These are phyloP conservation scores for Fusarium udum DNA, from an alignment of 2,329 filamentous ascomycete species.

Conservation along the genomic window DNA sequence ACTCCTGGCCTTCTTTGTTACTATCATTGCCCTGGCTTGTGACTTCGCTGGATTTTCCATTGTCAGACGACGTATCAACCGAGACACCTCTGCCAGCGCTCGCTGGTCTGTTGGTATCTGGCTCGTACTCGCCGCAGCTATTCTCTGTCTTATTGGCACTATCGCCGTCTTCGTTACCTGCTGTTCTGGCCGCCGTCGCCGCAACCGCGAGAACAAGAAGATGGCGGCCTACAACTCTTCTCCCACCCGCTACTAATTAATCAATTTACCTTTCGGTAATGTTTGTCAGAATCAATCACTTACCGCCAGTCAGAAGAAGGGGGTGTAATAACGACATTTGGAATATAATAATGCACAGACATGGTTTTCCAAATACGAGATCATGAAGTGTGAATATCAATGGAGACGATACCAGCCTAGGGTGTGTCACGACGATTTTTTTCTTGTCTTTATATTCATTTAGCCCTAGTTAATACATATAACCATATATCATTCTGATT, in stretches of 20 bases:
- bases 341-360: conserved; percentile 2
- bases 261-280: background rate
- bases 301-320: background rate
- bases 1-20: conserved; percentile 61
- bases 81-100: conserved; percentile 54
- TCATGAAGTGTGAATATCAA: conserved; percentile 19
- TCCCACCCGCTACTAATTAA: conserved; percentile 27
- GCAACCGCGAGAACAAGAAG: conserved; percentile 41
- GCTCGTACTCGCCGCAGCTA: conserved; percentile 65
- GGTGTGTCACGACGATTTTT: background rate
- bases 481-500: background rate
- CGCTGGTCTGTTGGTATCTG: conserved; percentile 65
- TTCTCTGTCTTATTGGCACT: conserved; percentile 64
- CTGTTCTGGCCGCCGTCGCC: conserved; percentile 60
- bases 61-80: conserved; percentile 63
- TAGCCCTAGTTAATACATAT: conserved; percentile 3
- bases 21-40: conserved; percentile 59
- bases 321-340: conserved; percentile 23
- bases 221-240: conserved; percentile 40
- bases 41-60: conserved; percentile 68
- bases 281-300: background rate
- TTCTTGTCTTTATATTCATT: conserved; percentile 7
- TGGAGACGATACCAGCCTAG: conserved; percentile 16
- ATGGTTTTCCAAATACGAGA: conserved; percentile 23
- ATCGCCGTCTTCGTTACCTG: conserved; percentile 70